Conservation (phyloP, 306 rosid genomes). For the Medicago lupulina region DNA sequence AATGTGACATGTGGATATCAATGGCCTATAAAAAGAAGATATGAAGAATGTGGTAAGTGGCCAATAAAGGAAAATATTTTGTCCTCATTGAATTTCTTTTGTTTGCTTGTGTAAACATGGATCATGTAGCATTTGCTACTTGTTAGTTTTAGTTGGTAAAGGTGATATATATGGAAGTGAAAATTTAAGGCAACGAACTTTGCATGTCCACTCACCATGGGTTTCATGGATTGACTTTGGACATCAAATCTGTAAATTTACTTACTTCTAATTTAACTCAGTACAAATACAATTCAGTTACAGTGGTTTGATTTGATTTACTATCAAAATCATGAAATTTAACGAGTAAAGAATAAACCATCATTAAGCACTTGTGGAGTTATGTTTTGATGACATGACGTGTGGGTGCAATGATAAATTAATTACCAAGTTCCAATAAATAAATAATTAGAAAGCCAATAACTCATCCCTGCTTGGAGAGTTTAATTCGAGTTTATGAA, state of each 20-base stretch:
- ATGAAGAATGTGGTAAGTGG: background rate
- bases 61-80: background rate
- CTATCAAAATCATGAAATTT: conserved; percentile 1
- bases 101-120: background rate
- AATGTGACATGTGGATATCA: background rate
- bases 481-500: conserved; percentile 47
- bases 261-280: background rate
- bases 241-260: conserved; percentile 4
- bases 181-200: background rate
- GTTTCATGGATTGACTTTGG: background rate
- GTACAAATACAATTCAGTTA: background rate
- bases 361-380: conserved; percentile 33
- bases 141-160: background rate
- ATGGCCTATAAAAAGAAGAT: background rate
- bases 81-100: background rate
- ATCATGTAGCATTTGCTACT: background rate
- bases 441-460: background rate
- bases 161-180: background rate
- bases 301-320: conserved; percentile 26
- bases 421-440: conserved; percentile 36
- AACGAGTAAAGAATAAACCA: conserved; percentile 12
- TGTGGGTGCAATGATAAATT: conserved; percentile 17
- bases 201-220: background rate
- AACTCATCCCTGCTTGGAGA: background rate
- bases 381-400: conserved; percentile 10